Conservation (phyloP, 208 protist genomes). For the Leishmania tropica region DNA sequence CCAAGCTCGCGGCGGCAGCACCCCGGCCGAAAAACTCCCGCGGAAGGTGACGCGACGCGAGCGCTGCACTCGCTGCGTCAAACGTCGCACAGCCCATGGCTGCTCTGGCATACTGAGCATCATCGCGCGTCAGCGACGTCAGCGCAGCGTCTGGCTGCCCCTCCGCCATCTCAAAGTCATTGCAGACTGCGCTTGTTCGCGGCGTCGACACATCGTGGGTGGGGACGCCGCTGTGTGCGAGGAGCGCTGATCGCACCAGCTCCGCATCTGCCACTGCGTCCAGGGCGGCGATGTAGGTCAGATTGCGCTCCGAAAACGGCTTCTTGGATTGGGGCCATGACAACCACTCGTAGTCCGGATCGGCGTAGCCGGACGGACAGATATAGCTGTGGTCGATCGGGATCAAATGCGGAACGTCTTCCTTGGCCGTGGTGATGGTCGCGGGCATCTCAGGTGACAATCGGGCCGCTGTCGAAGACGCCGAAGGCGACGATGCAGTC, state of each 20-base stretch:
- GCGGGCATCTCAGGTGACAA: not conserved
- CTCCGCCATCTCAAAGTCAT: not conserved
- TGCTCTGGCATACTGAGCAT: not conserved
- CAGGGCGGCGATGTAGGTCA: conserved; percentile 55
- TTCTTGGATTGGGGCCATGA: conserved; percentile 75
- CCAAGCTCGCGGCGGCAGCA: not conserved
- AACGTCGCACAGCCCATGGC: not conserved
- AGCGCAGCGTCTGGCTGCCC: not conserved
- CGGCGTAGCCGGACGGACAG: conserved; percentile 70
- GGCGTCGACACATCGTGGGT: not conserved
- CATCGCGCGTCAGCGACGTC: not conserved
- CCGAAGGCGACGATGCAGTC: not conserved
- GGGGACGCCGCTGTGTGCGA: conserved; percentile 5
- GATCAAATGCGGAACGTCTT: conserved; percentile 41
- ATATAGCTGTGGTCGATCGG: conserved; percentile 91
- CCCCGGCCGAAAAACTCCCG: not conserved
- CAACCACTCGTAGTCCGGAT: conserved; percentile 87
- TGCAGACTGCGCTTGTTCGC: not conserved
- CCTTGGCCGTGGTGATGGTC: not conserved
- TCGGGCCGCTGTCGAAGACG: not conserved
- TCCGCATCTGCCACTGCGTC: conserved; percentile 63
- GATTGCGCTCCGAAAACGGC: conserved; percentile 47
- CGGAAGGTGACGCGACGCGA: not conserved
- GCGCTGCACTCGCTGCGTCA: not conserved
- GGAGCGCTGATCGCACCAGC: conserved; percentile 46